phyloP scores from a whole-genome alignment of 257 asterid species.

The Oldenlandia corymbosa region DNA sequence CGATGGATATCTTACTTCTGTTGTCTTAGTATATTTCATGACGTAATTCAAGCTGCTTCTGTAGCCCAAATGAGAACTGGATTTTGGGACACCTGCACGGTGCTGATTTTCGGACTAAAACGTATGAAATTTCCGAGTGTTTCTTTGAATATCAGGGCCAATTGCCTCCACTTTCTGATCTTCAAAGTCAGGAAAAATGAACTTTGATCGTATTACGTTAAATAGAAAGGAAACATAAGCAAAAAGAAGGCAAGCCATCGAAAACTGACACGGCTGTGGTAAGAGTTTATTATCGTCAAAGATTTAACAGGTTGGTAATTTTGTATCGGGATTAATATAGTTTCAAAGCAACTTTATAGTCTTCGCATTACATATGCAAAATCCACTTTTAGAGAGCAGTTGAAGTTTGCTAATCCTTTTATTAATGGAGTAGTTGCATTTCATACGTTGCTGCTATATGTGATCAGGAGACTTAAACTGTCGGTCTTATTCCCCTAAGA shows the following conservation, averaged over 20 bases:
- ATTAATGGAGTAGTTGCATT: conserved; percentile 69
- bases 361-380: conserved; percentile 23
- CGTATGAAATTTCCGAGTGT: not conserved
- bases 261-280: conserved; percentile 4
- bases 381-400: conserved; percentile 32
- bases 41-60: not conserved
- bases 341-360: conserved; percentile 9
- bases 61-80: not conserved
- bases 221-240: conserved; percentile 12
- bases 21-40: not conserved
- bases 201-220: not conserved
- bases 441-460: conserved; percentile 32
- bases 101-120: not conserved
- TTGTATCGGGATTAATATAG: conserved; percentile 7
- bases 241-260: conserved; percentile 15
- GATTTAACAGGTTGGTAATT: conserved; percentile 5
- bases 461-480: not conserved
- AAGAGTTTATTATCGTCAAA: conserved; percentile 18
- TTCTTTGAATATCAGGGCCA: not conserved
- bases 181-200: not conserved
- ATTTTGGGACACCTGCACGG: not conserved
- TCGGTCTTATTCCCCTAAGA: not conserved
- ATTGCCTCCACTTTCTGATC: not conserved
- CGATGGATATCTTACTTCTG: not conserved
- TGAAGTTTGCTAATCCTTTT: conserved; percentile 15